Base-by-base conservation (phyloP, 2,329 filamentous ascomycete genomes). In the Penicillium concentricum region DNA sequence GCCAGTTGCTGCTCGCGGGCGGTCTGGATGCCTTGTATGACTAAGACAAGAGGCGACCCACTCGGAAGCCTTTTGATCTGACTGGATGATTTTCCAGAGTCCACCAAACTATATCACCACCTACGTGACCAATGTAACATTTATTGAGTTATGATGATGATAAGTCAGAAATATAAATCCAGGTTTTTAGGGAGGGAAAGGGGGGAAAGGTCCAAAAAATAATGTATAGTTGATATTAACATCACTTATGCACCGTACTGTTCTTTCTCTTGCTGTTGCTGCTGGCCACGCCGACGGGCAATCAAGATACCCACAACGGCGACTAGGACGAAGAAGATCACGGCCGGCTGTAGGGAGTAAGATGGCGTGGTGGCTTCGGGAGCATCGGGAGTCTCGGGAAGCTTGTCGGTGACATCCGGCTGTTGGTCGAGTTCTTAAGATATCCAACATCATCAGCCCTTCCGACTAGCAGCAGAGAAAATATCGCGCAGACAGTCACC, bases 361-460 rank as follows among this genome's bases (percentile, higher is more conserved):
- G 55, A 59, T 42, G 59, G 16, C 18, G 55, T 41, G 46, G 48
- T 24, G 32, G 50, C 49, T 43, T 41, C 16, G 46, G 51, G 18
- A 35, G 51, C 37, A 38, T 45, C 43, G 41, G 61, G 22, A 38
- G 50, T 16, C 20, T 37, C 41, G 44, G 63, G 50, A 34, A 34
- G 47, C 42, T 58, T 46, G 37, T 60, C 47, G 30, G 53, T 44
- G 44, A 45, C 20, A 47, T 20, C 48, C 42, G 48, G 56, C 28
- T 55, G 22, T 38, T 61, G 59, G 55, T 56, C 58, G 59, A 52
- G 57, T 58, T 63, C 64, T 67, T 65, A 60, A 58, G 49, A 62
- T 56, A 61, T 60, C 61, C 62, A 62, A 62, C 64, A 68, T 59
- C 54, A 73, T 74, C 72, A 74, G 72, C 68, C 67, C 62, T 66